Evolutionary conservation across 495 filamentous ascomycete species (phyloP), one percentile per base, ranked within the genome.

Genomic region (Neurospora sp.): DNA sequence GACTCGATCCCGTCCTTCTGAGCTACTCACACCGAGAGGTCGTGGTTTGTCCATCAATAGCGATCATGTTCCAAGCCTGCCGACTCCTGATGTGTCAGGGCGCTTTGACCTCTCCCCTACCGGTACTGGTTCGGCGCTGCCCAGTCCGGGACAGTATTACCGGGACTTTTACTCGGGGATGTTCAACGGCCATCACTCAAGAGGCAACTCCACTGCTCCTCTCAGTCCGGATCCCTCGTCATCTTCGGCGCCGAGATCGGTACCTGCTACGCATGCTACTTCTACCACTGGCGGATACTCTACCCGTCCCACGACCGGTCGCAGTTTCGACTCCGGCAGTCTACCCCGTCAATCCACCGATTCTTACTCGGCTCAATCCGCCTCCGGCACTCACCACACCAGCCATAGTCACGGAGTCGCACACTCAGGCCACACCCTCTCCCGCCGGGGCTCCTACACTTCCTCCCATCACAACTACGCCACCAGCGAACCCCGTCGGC

Each of bases 21-120:
- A 86, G 6, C 77, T 82, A 6, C 78, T 79, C 23, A 80, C 80
- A 20, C 79, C 83, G 54, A 84, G 83, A 44, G 77, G 78, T 69
- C 79, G 91, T 7, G 89, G 90, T 20, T 74, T 87, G 16, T 94
- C 90, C 12, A 73, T 92, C 70, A 89, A 87, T 75, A 88, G 87
- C 75, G 92, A 93, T 38, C 82, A 86, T 39, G 90, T 90, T 4
- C 91, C 92, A 2, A 88, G 73, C 84, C 82, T 84, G 73, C 89
- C 83, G 77, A 90, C 83, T 72, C 88, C 85, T 2, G 88, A 89
- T 69, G 82, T 88, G 72, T 90, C 87, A 72, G 87, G 86, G 23
- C 83, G 88, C 40, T 88, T 89, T 74, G 82, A 80, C 40, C 78
- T 89, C 37, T 89, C 88, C 1, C 87, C 88, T 6, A 80, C 85